Base-by-base conservation (phyloP, 768 basidiomycete genomes). In the Mycena leptocephala region DNA sequence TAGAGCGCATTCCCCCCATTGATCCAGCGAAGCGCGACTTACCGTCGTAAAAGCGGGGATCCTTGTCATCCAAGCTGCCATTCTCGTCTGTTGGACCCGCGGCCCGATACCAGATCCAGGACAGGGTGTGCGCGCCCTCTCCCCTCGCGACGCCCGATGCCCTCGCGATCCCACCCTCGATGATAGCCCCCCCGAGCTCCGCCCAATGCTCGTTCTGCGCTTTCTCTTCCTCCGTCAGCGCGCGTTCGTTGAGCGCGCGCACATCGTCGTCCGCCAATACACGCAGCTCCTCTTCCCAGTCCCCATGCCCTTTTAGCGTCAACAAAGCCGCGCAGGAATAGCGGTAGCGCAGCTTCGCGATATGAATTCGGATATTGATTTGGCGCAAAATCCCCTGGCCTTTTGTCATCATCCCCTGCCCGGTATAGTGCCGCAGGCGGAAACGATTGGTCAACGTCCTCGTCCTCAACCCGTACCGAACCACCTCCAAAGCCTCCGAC, bases 61-160 rank as follows among this genome's bases (percentile, higher is more conserved):
- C n/a, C 7, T 59, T 20, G 20, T 55, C 61, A 4, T 46, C 63
- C 43, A 9, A 24, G 10, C 22, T 10, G 24, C 48, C 10, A 30
- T 18, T 16, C n/a, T n/a, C n/a, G n/a, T n/a, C n/a, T n/a, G n/a
- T n/a, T n/a, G n/a, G n/a, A n/a, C n/a, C n/a, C n/a, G n/a, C n/a
- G n/a, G 4, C 35, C 13, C 51, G 24, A n/a, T 68, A 68, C 66
- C 66, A 68, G 18, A 51, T n/a, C n/a, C n/a, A n/a, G n/a, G n/a
- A n/a, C n/a, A n/a, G n/a, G n/a, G n/a, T n/a, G n/a, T n/a, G n/a
- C 3, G 20, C 2, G 6, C 51, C 53, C 51, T 68, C 51, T 2
- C 66, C 51, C 1, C 32, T 32, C 14, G 51, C 66, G 35, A 68
- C 22, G 20, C 32, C 51, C 3, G 33, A 48, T 5, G 33, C 51